These are phyloP conservation scores for Boletus rex-veris DNA, from an alignment of 768 basidiomycete species.

Conservation along the genomic window DNA sequence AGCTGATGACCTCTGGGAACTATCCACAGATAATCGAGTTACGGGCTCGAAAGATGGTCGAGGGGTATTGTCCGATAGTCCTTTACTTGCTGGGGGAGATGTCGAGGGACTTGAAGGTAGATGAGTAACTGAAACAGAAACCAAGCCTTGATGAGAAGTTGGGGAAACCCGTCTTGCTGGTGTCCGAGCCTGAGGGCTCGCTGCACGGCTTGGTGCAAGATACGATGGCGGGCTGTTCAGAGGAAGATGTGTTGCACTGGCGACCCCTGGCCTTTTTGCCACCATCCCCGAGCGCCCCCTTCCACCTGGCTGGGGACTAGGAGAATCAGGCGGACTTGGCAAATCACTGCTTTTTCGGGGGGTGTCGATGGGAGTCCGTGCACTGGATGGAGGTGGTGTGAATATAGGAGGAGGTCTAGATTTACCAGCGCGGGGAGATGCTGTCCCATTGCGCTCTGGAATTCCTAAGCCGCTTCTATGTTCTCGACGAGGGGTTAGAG, in stretches of 20 bases:
- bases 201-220: slow-evolving; percentile 36
- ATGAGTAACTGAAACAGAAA: slow-evolving; percentile 50
- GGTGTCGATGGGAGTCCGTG: slow-evolving; percentile 34
- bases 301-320: slow-evolving; percentile 41
- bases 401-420: slow-evolving; percentile 33
- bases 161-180: slow-evolving; percentile 41
- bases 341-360: slow-evolving; percentile 37
- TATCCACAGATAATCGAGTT: slow-evolving; percentile 27
- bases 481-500: slow-evolving; percentile 34
- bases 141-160: slow-evolving; percentile 38
- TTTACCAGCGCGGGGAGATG: slow-evolving; percentile 31
- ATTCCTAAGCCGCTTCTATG: slow-evolving; percentile 20
- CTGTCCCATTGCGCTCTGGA: slow-evolving; percentile 29
- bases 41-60: slow-evolving; percentile 13
- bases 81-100: slow-evolving; percentile 29
- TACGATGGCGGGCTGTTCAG: slow-evolving; percentile 37
- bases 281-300: slow-evolving; percentile 34
- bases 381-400: slow-evolving; percentile 25
- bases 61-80: slow-evolving; percentile 24
- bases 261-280: slow-evolving; percentile 35
- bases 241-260: slow-evolving; percentile 43
- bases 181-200: slow-evolving; percentile 45
- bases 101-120: slow-evolving; percentile 38
- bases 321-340: slow-evolving; percentile 46
- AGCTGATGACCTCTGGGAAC: slow-evolving; percentile 35